Evolutionary conservation across 1,284 basidiomycete species (phyloP).

Genomic region (Mycena citricolor): DNA sequence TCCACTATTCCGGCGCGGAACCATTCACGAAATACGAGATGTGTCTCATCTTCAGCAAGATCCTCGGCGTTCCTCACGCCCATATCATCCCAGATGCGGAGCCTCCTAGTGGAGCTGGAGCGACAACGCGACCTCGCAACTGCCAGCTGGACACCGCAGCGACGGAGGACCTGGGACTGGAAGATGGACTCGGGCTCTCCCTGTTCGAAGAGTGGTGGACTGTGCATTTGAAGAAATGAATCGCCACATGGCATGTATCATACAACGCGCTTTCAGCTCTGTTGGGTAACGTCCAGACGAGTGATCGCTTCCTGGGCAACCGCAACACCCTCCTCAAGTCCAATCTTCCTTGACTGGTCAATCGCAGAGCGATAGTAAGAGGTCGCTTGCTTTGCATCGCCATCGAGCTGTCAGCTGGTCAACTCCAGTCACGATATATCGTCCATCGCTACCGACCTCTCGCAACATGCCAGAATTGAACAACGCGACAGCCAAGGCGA

Average conservation of each 20-base stretch:
- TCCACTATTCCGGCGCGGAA: slow-evolving; percentile 76
- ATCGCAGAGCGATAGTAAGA: slow-evolving; percentile 46
- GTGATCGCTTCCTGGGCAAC: slow-evolving; percentile 44
- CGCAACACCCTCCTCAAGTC: slow-evolving; percentile 50
- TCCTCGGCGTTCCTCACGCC: slow-evolving; percentile 60
- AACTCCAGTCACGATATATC: too few species aligned
- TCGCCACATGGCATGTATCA: too few species aligned
- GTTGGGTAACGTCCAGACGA: slow-evolving; percentile 11
- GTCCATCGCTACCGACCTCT: slow-evolving; percentile 34
- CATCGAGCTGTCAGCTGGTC: slow-evolving; percentile 53
- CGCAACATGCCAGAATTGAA: slow-evolving; percentile 58
- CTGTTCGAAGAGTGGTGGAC: slow-evolving; percentile 80
- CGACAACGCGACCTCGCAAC: slow-evolving; percentile 68
- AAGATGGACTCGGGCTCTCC: slow-evolving; percentile 57
- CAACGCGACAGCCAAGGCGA: slow-evolving; percentile 55
- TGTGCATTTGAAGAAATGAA: slow-evolving; percentile 29
- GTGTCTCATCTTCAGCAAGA: slow-evolving; percentile 69
- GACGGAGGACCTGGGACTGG: slow-evolving; percentile 60
- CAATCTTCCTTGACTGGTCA: slow-evolving; percentile 48
- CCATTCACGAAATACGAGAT: slow-evolving; percentile 86
- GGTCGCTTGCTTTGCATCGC: slow-evolving; percentile 45
- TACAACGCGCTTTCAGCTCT: too few species aligned
- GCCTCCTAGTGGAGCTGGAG: slow-evolving; percentile 57
- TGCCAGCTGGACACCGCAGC: slow-evolving; percentile 69
- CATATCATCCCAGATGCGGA: slow-evolving; percentile 71